These are phyloP conservation scores for Oenanthe javanica DNA, from an alignment of 140 eudicot species.

Conservation along the genomic window DNA sequence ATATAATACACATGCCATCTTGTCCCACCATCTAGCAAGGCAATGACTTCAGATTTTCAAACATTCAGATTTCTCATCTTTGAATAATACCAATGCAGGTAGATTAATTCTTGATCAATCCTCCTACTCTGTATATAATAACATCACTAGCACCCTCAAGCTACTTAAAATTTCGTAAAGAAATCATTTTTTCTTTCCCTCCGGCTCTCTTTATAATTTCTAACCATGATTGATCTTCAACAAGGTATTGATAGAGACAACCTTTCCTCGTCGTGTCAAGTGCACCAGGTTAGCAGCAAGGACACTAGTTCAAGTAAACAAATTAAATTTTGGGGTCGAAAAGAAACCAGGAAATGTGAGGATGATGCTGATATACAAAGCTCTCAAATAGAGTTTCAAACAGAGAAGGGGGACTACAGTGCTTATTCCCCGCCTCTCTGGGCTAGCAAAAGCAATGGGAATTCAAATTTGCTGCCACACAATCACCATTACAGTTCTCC, in stretches of 20 bases:
- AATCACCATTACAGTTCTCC: slow-evolving; percentile 7
- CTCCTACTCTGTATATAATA: neutral
- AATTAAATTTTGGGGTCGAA: slow-evolving; percentile 16
- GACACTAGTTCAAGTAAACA: slow-evolving; percentile 4
- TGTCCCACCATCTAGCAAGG: slow-evolving; percentile 10
- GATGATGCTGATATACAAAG: neutral
- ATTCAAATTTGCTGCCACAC: slow-evolving; percentile 13
- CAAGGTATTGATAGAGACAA: neutral
- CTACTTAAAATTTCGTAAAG: neutral
- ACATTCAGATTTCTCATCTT: slow-evolving; percentile 1
- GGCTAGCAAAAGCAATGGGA: neutral
- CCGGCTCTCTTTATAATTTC: neutral
- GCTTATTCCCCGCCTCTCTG: slow-evolving; percentile 23
- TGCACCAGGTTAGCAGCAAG: neutral
- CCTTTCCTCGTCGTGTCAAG: neutral
- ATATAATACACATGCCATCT: neutral
- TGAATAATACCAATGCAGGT: neutral
- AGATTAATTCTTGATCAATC: neutral
- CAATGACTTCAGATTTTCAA: slow-evolving; percentile 10
- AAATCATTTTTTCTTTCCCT: neutral
- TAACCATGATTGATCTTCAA: slow-evolving; percentile 9
- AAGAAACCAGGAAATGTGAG: slow-evolving; percentile 10
- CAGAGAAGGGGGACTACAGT: neutral
- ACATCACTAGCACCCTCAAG: neutral
- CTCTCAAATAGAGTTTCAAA: neutral